These are phyloP conservation scores for Sclerotinia spermophila DNA, from an alignment of 2,329 filamentous ascomycete species.

Conservation along the genomic window DNA sequence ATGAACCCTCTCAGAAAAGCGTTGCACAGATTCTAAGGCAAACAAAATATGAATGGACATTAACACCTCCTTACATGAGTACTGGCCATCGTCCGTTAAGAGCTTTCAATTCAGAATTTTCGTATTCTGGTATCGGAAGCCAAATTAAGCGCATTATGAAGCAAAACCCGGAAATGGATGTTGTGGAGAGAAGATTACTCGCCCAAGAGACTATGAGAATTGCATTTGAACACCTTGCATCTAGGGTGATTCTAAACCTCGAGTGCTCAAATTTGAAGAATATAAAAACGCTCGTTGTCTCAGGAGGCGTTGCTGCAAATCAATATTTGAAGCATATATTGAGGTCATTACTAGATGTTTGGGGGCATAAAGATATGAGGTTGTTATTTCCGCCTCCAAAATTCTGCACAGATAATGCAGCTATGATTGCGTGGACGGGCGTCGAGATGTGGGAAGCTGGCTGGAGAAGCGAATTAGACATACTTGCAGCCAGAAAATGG, in stretches of 20 bases:
- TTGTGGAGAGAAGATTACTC: conserved; percentile 63
- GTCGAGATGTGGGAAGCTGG: conserved; percentile 88
- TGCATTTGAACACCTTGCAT: conserved; percentile 82
- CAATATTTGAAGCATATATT: conserved; percentile 68
- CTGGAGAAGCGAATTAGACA: conserved; percentile 59
- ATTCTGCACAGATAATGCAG: conserved; percentile 91
- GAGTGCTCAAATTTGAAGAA: conserved; percentile 27
- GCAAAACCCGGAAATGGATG: conserved; percentile 44
- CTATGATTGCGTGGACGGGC: conserved; percentile 95
- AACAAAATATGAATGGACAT: conserved; percentile 58
- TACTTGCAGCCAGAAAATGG: conserved; percentile 66
- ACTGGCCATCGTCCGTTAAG: conserved; percentile 43
- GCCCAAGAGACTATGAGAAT: conserved; percentile 73
- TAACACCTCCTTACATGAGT: conserved; percentile 63
- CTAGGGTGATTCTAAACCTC: conserved; percentile 68
- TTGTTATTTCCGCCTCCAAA: conserved; percentile 71
- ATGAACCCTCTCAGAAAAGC: conserved; percentile 49
- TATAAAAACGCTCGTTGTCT: conserved; percentile 68
- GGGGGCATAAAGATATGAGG: conserved; percentile 58
- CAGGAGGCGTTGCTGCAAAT: conserved; percentile 89
- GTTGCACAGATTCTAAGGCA: conserved; percentile 51
- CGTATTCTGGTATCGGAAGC: conserved; percentile 70
- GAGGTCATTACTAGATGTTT: conserved; percentile 54
- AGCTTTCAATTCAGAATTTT: conserved; percentile 48
- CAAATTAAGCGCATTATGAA: conserved; percentile 56